Evolutionary conservation across 2,329 filamentous ascomycete genomes (phyloP).

Genomic region (Ophiobolus disseminans): DNA sequence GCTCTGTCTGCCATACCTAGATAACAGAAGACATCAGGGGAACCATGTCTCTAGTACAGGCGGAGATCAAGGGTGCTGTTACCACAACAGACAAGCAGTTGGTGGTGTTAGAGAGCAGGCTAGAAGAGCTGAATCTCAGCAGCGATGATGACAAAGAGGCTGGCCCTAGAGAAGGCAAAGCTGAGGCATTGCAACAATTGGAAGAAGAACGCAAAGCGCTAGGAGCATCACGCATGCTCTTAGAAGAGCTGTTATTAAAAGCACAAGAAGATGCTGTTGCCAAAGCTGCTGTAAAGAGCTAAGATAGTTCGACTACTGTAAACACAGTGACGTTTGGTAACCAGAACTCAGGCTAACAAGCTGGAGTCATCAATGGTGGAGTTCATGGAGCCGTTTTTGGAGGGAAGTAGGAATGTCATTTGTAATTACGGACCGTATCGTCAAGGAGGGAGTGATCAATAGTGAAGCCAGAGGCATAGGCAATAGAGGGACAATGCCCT

Average conservation of each 20-base stretch:
- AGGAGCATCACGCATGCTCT: conserved; percentile 9
- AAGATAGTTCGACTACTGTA: conserved; percentile 7
- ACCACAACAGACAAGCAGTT: conserved; percentile 13
- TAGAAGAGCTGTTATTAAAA: conserved; percentile 18
- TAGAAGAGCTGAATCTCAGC: conserved; percentile 32
- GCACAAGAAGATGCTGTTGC: conserved; percentile 21
- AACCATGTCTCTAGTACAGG: conserved; percentile 36
- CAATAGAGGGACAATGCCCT: neutral
- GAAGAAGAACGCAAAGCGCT: conserved; percentile 21
- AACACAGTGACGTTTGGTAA: conserved; percentile 14
- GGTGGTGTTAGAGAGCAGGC: conserved; percentile 29
- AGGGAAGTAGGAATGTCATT: neutral
- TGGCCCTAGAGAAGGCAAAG: conserved; percentile 11
- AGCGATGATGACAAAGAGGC: conserved; percentile 14
- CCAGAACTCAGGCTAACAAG: conserved; percentile 10
- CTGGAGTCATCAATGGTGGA: conserved; percentile 11
- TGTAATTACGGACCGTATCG: neutral
- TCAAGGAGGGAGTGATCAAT: neutral
- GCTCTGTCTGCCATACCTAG: conserved; percentile 41
- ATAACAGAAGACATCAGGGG: conserved; percentile 43
- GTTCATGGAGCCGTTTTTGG: conserved; percentile 4
- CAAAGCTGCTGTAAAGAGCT: conserved; percentile 14
- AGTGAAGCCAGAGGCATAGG: neutral
- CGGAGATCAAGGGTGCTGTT: conserved; percentile 27
- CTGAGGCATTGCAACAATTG: conserved; percentile 16